Conservation (phyloP, 2,329 filamentous ascomycete species). For the Chaetomiaceae sp. region DNA sequence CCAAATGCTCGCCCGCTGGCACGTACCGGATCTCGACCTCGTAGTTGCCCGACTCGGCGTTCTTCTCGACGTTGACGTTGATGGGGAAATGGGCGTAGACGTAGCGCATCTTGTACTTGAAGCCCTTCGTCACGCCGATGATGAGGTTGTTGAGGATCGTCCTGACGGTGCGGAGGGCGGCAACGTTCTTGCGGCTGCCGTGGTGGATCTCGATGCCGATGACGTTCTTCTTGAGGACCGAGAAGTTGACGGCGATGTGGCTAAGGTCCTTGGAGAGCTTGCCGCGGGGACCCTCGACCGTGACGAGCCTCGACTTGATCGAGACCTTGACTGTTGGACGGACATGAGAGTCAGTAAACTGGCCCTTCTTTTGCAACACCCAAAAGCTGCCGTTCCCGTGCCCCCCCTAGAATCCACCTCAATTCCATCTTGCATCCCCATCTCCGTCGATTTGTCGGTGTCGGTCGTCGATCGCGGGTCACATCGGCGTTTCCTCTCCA, state of each 20-base stretch:
- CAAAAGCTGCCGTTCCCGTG: neutral
- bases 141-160: slow-evolving; percentile 99
- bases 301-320: slow-evolving; percentile 96
- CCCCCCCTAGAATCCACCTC: neutral
- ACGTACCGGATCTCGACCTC: slow-evolving; percentile 96
- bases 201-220: slow-evolving; percentile 99
- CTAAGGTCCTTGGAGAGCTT: slow-evolving; percentile 96
- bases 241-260: slow-evolving; percentile 96
- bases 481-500: slow-evolving; percentile 2
- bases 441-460: neutral
- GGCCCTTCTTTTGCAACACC: slow-evolving; percentile 7
- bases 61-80: slow-evolving; percentile 99
- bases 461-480: slow-evolving; percentile 15
- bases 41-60: slow-evolving; percentile 77
- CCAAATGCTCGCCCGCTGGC: slow-evolving; percentile 3
- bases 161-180: slow-evolving; percentile 95
- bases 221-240: slow-evolving; percentile 74
- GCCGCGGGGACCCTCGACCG: slow-evolving; percentile 92
- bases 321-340: slow-evolving; percentile 77
- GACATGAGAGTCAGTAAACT: slow-evolving; percentile 31
- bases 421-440: neutral
- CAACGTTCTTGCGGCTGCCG: slow-evolving; percentile 95
- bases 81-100: slow-evolving; percentile 99
- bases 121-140: slow-evolving; percentile 96
- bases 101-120: slow-evolving; percentile 99